Base-by-base conservation (phyloP, 805 yeast species). In the Isabelozyma pseudorhagii region DNA sequence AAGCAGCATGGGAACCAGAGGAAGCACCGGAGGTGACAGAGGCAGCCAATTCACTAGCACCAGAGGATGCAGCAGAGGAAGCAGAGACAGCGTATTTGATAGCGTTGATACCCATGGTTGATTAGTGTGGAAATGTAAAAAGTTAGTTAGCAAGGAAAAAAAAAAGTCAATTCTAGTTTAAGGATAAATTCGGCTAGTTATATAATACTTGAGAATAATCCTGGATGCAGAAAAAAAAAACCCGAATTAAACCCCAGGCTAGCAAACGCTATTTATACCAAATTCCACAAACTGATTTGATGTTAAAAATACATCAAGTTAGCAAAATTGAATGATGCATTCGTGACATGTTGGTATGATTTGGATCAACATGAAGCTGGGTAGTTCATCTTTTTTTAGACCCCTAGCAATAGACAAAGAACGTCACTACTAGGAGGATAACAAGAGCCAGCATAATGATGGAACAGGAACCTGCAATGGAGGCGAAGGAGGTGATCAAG, bases 31-130 rank as follows among this genome's bases (percentile, higher is more conserved):
- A 55, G 17, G 47, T 51, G 15, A 47, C 49, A 29, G 54, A 59
- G 39, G 51, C 59, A 31, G 62, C 56, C 27, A 50, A 54, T 11
- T 54, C 51, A 39, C 56, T 50, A 7, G 55, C 48, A 43, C 49
- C 46, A 31, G 51, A 50, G 38, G 45, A 47, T 7, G 42, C 46
- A 8, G 51, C 60, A 14, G 54, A 46, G 34, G 50, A 51, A 31
- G 46, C 48, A 36, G 53, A 43, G 42, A 64, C 66, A 44, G 67
- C 69, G 59, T 49, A 64, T 38, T 67, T 54, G 47, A 64, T 61
- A 46, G 71, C 71, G 68, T 66, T 65, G 47, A 63, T 36, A 51
- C 59, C 61, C 63, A 60, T 59, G 50, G 46, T 60, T 48, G 45
- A 40, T 44, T 40, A 39, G 9, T 29, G 3, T 9, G 18, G 2